Conservation (phyloP, 2,329 filamentous ascomycete species). For the Epichloe festucae region DNA sequence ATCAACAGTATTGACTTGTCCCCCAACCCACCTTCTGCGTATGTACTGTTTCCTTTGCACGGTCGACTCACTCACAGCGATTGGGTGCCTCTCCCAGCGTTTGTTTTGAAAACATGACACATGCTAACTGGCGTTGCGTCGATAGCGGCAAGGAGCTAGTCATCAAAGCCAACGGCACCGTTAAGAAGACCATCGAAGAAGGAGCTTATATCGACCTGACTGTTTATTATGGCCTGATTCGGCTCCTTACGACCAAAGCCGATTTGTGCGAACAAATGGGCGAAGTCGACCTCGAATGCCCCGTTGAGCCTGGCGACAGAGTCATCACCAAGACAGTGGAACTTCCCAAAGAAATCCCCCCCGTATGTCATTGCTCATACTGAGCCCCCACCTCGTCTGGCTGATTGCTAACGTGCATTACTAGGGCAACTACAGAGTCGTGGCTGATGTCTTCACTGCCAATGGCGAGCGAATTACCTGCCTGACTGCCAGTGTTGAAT, state of each 20-base stretch:
- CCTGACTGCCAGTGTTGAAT: slow-evolving; percentile 60
- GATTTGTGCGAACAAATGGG: slow-evolving; percentile 82
- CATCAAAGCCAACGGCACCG: slow-evolving; percentile 67
- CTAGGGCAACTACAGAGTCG: slow-evolving; percentile 80
- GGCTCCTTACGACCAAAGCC: slow-evolving; percentile 65
- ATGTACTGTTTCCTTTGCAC: slow-evolving; percentile 13
- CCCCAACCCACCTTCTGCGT: slow-evolving; percentile 84
- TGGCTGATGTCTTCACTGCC: slow-evolving; percentile 69
- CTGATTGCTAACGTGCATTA: not conserved
- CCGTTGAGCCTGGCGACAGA: slow-evolving; percentile 67
- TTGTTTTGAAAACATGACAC: not conserved
- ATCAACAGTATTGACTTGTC: slow-evolving; percentile 69
- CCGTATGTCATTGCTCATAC: slow-evolving; percentile 46
- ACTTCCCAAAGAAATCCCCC: slow-evolving; percentile 72
- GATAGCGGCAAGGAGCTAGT: slow-evolving; percentile 61
- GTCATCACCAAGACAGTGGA: slow-evolving; percentile 69
- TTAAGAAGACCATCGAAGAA: slow-evolving; percentile 57
- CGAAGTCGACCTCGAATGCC: slow-evolving; percentile 82
- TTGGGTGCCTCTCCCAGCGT: not conserved
- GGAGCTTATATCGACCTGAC: slow-evolving; percentile 71
- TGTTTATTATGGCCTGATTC: slow-evolving; percentile 92
- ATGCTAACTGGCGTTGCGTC: slow-evolving; percentile 11
- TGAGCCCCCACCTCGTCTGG: not conserved
- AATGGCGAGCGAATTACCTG: slow-evolving; percentile 73
- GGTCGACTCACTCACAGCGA: not conserved